Evolutionary conservation across 1,284 basidiomycete species (phyloP).

Genomic region (Sphaerobolus stellatus): DNA sequence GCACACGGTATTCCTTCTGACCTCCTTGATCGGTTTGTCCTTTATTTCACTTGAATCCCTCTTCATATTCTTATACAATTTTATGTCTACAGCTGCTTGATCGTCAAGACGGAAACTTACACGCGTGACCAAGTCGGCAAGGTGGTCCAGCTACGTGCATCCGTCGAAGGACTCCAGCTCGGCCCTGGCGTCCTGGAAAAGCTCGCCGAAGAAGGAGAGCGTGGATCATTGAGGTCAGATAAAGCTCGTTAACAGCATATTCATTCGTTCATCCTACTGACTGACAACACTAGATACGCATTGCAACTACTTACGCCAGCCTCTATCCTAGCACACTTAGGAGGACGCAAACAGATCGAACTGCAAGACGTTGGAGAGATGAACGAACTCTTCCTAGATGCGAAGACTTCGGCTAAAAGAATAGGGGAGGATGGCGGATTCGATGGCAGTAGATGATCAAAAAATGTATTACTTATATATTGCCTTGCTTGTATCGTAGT

Average conservation of each 20-base stretch:
- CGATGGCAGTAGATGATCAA: slow-evolving; percentile 30
- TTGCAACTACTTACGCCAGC: slow-evolving; percentile 91
- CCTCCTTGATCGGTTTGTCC: slow-evolving; percentile 78
- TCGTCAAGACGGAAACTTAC: slow-evolving; percentile 91
- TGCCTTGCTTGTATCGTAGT: no score
- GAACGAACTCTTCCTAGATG: slow-evolving; percentile 93
- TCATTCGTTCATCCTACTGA: slow-evolving; percentile 3
- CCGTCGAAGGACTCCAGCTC: slow-evolving; percentile 83
- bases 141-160: slow-evolving; percentile 84
- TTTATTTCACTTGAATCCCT: slow-evolving; percentile 7
- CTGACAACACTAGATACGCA: slow-evolving; percentile 63
- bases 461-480: no score
- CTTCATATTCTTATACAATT: slow-evolving; percentile 4
- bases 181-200: slow-evolving; percentile 77
- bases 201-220: slow-evolving; percentile 81
- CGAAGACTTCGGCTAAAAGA: slow-evolving; percentile 72
- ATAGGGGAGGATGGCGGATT: slow-evolving; percentile 48
- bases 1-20: slow-evolving; percentile 96
- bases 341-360: slow-evolving; percentile 79
- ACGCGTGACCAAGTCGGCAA: slow-evolving; percentile 82
- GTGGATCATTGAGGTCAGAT: slow-evolving; percentile 77
- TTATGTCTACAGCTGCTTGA: slow-evolving; percentile 71
- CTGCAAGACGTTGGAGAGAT: slow-evolving; percentile 89
- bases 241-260: slow-evolving; percentile 6
- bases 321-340: slow-evolving; percentile 80